Percentiles rank a stretch among this genome's conserved stretches.
phyloP scores from a whole-genome alignment of 2,329 filamentous ascomycete species.

The Diaporthe batatas region DNA sequence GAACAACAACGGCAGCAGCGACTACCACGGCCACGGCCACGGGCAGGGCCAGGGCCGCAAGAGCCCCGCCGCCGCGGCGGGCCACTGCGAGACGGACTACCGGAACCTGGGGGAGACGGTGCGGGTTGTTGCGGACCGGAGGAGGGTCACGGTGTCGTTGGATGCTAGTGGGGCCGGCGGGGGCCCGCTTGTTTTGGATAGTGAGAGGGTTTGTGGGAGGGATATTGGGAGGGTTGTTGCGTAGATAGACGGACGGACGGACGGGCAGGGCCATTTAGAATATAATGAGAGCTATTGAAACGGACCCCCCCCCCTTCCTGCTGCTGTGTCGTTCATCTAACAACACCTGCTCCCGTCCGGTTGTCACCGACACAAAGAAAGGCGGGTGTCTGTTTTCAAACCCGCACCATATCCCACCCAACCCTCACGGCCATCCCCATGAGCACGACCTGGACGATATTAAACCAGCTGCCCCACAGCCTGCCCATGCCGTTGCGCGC shows the following conservation, averaged over 20 bases:
- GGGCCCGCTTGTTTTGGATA: constrained; percentile 76
- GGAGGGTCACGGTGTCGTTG: constrained; percentile 79
- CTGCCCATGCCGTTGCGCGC: not conserved
- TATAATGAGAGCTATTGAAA: not conserved
- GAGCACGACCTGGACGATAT: not conserved
- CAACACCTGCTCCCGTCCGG: not conserved
- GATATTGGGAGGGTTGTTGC: constrained; percentile 54
- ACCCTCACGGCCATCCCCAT: not conserved
- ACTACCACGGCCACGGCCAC: constrained; percentile 41
- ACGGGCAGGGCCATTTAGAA: no score
- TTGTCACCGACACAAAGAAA: not conserved
- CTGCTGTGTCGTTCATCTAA: not conserved
- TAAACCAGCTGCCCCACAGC: constrained; percentile 12
- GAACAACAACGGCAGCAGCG: not conserved
- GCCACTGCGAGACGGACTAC: constrained; percentile 83
- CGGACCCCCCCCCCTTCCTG: no score
- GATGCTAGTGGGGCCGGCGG: constrained; percentile 76
- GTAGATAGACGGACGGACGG: constrained; percentile 37
- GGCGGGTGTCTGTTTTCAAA: no score
- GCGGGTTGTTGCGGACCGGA: constrained; percentile 78
- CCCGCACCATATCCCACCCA: not conserved
- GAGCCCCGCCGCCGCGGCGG: constrained; percentile 45
- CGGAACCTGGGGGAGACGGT: constrained; percentile 83
- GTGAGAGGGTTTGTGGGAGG: constrained; percentile 56
- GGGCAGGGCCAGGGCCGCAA: constrained; percentile 35